Base-by-base conservation (phyloP, 495 filamentous ascomycete species). In the Coniosporium apollinis region DNA sequence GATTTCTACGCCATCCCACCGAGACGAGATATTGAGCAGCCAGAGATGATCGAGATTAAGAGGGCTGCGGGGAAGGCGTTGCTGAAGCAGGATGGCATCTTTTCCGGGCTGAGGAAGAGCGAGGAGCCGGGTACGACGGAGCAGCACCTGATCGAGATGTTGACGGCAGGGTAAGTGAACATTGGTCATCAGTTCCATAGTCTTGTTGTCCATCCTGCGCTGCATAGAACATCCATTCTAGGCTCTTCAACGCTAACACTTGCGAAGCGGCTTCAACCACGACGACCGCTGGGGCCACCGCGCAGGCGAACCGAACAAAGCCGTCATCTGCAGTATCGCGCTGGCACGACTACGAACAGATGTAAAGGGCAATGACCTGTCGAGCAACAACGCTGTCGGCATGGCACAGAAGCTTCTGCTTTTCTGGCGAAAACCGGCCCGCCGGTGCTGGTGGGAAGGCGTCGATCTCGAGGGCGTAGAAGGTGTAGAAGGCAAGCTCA, bases 1-100 rank as follows among this genome's bases (percentile, higher is more conserved):
- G 89, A 99, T 50, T 99, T 96, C 50, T 99, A 99, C 51, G 82
- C 70, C 21, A 96, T 99, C 36, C 91, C 89, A n/a, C 89, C 86
- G 21, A 66, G 67, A 34, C 55, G 74, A 16, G 78, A 92, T 36
- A 92, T 99, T 38, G 74, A 74, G 33, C 81, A 84, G 42, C 59
- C 70, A 10, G 84, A 94, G 51, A 96, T 96, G 87, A 81, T 93
- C 20, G 82, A 89, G 44, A 80, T 99, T 30, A 99, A 99, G 65
- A 70, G 87, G 22, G 82, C 82, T n/a, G 85, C 91, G 15, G 84
- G 85, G 9, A 72, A 70, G 51, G 81, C 83, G 13, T 57, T 99
- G 22, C 64, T 96, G 45, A 72, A 71, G 52, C 89, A 99, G 53
- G 76, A 92, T 47, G 91, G 89, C 6, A 99, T 99, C 44, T 99